A percentile compares a stretch with the other conserved stretches of the same genome.
Conservation (phyloP, 192 early-diverging fungal genomes). For the Coemansia sp. region DNA sequence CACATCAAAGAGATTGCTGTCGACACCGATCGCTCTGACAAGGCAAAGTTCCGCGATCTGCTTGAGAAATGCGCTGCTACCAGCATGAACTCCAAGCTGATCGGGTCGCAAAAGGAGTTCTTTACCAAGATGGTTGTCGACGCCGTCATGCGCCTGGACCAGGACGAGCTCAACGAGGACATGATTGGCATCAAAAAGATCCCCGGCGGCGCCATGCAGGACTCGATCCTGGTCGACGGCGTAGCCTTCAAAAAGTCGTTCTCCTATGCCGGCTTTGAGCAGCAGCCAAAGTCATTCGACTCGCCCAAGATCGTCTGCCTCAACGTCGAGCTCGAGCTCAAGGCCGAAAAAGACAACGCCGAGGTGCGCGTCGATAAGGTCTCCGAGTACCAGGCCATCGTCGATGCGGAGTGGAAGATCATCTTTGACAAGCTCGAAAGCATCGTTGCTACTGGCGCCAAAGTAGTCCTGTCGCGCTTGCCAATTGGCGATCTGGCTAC, state of each 20-base stretch:
- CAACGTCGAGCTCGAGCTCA: conserved; percentile 98
- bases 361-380: conserved; percentile 97
- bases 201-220: conserved; percentile 97
- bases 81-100: conserved; percentile 97
- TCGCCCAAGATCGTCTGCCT: conserved; percentile 88
- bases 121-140: conserved; percentile 99
- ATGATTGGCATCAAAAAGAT: conserved; percentile 99
- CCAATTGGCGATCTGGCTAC: conserved; percentile 99
- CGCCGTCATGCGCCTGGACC: conserved; percentile 92
- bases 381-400: conserved; percentile 97
- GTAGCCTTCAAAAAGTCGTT: conserved; percentile 99
- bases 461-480: conserved; percentile 94
- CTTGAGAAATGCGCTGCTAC: conserved; percentile 97
- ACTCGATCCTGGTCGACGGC: conserved; percentile 92
- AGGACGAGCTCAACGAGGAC: conserved; percentile 91
- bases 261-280: conserved; percentile 98
- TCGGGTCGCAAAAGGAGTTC: conserved; percentile 94
- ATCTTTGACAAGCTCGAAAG: conserved; percentile 98
- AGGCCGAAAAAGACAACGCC: conserved; percentile 99
- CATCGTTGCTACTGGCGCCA: conserved; percentile 92
- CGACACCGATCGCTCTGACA: conserved; percentile 76
- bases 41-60: conserved; percentile 79
- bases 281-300: conserved; percentile 94
- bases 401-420: conserved; percentile 99
- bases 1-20: conserved; percentile 92